Evolutionary conservation across 2,329 filamentous ascomycete genomes (phyloP).

Genomic region (Emergomyces africanus): DNA sequence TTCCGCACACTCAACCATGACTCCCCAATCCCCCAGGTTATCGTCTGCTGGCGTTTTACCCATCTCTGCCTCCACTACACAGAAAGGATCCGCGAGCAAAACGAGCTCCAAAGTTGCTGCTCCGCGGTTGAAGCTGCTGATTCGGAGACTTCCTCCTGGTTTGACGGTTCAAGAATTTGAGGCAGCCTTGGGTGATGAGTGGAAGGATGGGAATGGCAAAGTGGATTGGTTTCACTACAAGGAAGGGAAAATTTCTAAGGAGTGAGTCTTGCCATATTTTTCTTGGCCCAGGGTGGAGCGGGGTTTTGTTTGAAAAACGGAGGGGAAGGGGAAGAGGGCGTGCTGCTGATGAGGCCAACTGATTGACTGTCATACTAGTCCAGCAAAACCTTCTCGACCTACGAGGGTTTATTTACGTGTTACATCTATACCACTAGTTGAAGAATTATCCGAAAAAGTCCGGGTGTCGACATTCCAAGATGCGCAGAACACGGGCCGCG

Average conservation of each 20-base stretch:
- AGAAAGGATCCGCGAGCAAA: constrained; percentile 16
- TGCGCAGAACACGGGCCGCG: constrained; percentile 61
- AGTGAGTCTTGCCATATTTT: constrained; percentile 43
- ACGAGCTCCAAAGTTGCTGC: constrained; percentile 34
- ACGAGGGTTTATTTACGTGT: constrained; percentile 74
- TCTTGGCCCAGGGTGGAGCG: too few species aligned
- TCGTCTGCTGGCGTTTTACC: constrained; percentile 42
- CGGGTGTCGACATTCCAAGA: constrained; percentile 63
- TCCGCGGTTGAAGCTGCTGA: constrained; percentile 67
- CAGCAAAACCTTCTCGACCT: constrained; percentile 73
- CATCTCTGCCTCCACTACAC: constrained; percentile 36
- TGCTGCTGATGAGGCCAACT: background rate
- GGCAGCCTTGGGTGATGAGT: constrained; percentile 59
- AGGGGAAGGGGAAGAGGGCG: too few species aligned
- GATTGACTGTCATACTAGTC: constrained; percentile 34
- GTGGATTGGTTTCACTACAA: constrained; percentile 73
- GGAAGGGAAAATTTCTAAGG: constrained; percentile 64
- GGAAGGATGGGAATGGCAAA: constrained; percentile 67
- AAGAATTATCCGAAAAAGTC: constrained; percentile 56
- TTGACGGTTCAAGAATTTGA: constrained; percentile 71
- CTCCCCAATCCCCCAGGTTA: background rate
- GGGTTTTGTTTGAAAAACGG: too few species aligned
- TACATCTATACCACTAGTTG: constrained; percentile 54
- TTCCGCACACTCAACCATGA: background rate
- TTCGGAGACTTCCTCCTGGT: constrained; percentile 74